Conservation (phyloP, 345 rosid species). For the Turritis glabra region DNA sequence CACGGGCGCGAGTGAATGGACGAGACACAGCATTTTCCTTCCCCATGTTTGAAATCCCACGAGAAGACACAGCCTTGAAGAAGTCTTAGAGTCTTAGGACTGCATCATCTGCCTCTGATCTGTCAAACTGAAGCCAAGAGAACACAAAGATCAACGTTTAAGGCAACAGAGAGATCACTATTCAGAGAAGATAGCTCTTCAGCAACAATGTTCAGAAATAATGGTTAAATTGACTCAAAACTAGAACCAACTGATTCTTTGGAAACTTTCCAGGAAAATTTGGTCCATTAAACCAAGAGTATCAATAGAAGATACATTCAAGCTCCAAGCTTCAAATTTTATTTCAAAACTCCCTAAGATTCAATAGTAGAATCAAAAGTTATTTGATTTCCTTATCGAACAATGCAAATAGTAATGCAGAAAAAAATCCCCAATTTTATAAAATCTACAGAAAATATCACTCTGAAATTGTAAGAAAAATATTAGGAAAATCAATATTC, state of each 20-base stretch:
- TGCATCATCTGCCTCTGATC: conserved; percentile 35
- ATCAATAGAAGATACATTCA: conserved; percentile 27
- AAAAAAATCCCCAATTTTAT: background rate
- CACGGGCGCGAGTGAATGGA: conserved; percentile 69
- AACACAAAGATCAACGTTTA: conserved; percentile 1
- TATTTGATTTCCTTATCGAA: conserved; percentile 36
- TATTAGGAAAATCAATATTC: conserved; percentile 15
- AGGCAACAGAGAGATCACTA: conserved; percentile 17
- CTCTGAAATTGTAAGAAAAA: background rate
- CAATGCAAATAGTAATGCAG: conserved; percentile 20
- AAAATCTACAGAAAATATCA: conserved; percentile 18
- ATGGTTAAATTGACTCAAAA: background rate
- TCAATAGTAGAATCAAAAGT: conserved; percentile 27
- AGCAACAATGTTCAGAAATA: background rate
- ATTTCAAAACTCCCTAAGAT: conserved; percentile 17
- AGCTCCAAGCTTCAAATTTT: conserved; percentile 20
- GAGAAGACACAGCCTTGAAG: conserved; percentile 41
- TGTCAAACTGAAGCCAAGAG: conserved; percentile 18
- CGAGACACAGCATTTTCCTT: conserved; percentile 55
- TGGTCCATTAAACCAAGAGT: conserved; percentile 21
- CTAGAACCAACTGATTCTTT: conserved; percentile 2
- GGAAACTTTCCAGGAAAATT: conserved; percentile 23
- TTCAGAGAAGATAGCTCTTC: background rate
- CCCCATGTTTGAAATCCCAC: conserved; percentile 55
- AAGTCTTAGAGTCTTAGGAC: conserved; percentile 24